A percentile compares a stretch with the other conserved stretches of the same genome.
Conservation (phyloP, 129 eudicot genomes). For the Helianthus tuberosus region DNA sequence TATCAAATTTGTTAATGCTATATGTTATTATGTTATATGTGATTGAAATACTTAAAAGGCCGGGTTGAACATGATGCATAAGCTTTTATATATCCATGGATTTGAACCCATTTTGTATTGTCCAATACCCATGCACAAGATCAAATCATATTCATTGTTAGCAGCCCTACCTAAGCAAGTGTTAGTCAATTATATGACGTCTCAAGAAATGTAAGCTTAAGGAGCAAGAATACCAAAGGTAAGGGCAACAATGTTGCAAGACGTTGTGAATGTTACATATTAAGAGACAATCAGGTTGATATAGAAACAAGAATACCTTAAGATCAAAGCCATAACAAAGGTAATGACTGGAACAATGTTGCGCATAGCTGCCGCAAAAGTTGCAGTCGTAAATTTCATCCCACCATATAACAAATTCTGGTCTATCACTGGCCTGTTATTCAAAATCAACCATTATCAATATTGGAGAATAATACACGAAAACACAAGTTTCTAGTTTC, state of each 20-base stretch:
- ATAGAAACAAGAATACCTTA: constrained; percentile 26
- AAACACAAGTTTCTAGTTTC: neutral
- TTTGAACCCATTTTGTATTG: neutral
- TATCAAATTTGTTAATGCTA: too few species aligned
- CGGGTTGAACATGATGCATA: neutral
- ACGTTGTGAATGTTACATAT: too few species aligned
- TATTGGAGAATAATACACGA: neutral
- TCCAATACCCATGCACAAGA: neutral
- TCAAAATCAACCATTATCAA: neutral
- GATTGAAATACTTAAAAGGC: neutral
- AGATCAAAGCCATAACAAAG: constrained; percentile 48
- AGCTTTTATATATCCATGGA: neutral
- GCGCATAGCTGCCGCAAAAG: constrained; percentile 52
- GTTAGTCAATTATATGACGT: neutral
- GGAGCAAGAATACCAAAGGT: too few species aligned
- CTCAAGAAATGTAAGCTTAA: neutral
- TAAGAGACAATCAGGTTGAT: too few species aligned
- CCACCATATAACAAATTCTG: constrained; percentile 51
- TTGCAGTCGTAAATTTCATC: constrained; percentile 49
- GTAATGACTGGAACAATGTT: constrained; percentile 58
- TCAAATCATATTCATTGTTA: neutral
- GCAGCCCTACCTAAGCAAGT: neutral
- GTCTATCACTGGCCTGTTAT: constrained; percentile 58
- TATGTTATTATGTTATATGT: neutral
- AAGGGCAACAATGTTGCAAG: too few species aligned